These are phyloP conservation scores for Linnemannia zychae DNA, from an alignment of 192 early-diverging fungal species.

Conservation along the genomic window DNA sequence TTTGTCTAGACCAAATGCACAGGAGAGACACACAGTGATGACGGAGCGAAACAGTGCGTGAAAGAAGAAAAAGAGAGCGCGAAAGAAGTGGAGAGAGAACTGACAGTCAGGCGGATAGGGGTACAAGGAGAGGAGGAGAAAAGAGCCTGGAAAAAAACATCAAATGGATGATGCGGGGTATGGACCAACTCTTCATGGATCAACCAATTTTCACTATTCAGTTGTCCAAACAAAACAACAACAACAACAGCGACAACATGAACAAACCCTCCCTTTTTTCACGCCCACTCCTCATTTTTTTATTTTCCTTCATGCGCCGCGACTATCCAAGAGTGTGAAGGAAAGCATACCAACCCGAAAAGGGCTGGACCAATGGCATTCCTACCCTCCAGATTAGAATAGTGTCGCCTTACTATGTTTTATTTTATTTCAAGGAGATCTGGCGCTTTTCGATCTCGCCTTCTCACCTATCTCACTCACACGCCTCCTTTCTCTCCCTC, in stretches of 20 bases:
- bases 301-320: not conserved
- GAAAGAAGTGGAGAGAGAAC: not conserved
- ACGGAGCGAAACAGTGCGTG: not conserved
- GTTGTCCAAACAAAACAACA: not conserved
- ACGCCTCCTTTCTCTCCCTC: not conserved
- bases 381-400: not conserved
- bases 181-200: not conserved
- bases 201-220: slow-evolving; percentile 3
- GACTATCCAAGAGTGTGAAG: not conserved
- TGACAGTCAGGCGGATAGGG: not conserved
- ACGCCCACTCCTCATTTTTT: not conserved
- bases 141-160: not conserved
- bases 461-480: not conserved
- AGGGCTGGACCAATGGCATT: not conserved
- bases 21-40: not conserved
- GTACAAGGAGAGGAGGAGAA: not conserved
- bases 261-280: not conserved
- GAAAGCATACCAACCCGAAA: not conserved
- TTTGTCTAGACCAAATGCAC: not conserved
- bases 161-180: not conserved
- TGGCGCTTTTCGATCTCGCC: not conserved
- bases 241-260: not conserved
- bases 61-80: not conserved
- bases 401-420: not conserved
- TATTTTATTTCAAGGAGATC: not conserved